Conservation (phyloP, 2,329 filamentous ascomycete species). For the Acrocalymma vagum region DNA sequence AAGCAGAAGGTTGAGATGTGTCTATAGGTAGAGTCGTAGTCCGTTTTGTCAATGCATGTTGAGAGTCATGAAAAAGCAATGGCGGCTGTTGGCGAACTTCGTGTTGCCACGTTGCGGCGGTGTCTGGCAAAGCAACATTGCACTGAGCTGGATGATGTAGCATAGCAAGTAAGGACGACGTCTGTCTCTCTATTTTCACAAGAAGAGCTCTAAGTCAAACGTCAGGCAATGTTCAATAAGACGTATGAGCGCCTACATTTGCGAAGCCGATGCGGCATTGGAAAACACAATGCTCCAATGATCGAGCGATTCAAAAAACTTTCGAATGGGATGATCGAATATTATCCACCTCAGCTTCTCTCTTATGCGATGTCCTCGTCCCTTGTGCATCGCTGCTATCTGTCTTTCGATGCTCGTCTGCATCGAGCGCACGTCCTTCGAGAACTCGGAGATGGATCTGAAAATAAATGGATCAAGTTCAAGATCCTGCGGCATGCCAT, state of each 20-base stretch:
- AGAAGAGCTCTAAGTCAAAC: too few species aligned
- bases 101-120: too few species aligned
- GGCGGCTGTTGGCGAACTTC: too few species aligned
- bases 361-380: neutral
- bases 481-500: constrained; percentile 4
- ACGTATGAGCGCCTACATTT: constrained; percentile 14
- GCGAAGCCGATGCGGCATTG: neutral
- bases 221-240: too few species aligned
- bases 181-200: too few species aligned
- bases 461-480: constrained; percentile 1
- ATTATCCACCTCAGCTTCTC: constrained; percentile 15
- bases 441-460: neutral
- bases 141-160: too few species aligned
- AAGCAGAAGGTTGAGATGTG: too few species aligned
- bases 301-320: constrained; percentile 15
- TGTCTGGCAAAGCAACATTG: too few species aligned
- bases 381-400: neutral
- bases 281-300: constrained; percentile 14
- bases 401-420: constrained; percentile 2
- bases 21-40: too few species aligned
- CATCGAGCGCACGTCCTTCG: constrained; percentile 1
- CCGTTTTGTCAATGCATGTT: too few species aligned
- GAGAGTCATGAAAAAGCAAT: too few species aligned
- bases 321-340: constrained; percentile 10
- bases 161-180: too few species aligned